A percentile compares a stretch with the other conserved stretches of the same genome.
Evolutionary conservation across 495 filamentous ascomycete genomes (phyloP).

Genomic region (Xylaria nigripes): DNA sequence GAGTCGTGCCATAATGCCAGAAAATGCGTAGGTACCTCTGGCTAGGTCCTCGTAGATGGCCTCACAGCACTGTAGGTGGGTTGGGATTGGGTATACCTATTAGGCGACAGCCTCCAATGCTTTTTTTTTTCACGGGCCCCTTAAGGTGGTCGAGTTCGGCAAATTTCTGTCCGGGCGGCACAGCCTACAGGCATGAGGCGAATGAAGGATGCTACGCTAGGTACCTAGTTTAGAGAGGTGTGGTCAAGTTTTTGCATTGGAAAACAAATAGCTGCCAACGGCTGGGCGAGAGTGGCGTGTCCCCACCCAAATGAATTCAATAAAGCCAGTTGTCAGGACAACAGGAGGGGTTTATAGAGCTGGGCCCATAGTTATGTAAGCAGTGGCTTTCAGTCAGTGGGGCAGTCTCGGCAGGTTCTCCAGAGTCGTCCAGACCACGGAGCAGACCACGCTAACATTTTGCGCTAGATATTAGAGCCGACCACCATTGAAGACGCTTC

Average conservation of each 20-base stretch:
- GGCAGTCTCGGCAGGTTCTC: not conserved
- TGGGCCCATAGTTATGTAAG: not conserved
- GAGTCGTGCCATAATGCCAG: conserved; percentile 71
- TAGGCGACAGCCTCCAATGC: not conserved
- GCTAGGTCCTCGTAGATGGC: conserved; percentile 10
- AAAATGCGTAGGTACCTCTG: conserved; percentile 20
- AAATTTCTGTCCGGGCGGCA: not conserved
- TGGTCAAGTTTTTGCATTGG: conserved; percentile 2
- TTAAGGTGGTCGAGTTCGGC: not conserved
- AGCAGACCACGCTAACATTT: too few relatives aligned
- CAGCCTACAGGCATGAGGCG: not conserved
- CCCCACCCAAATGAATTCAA: conserved; percentile 4
- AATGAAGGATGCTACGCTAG: conserved; percentile 1
- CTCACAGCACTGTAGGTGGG: conserved; percentile 10
- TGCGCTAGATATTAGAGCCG: too few relatives aligned
- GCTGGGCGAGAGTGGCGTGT: conserved; percentile 1
- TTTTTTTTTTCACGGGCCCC: not conserved
- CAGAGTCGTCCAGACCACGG: too few relatives aligned
- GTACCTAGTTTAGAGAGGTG: not conserved
- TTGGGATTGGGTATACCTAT: conserved; percentile 5
- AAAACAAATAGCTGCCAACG: not conserved
- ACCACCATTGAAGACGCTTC: not conserved
- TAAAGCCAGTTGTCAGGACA: conserved; percentile 8
- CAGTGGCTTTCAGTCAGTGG: not conserved
- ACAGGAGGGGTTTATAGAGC: not conserved